Base-by-base conservation (phyloP, 2,329 filamentous ascomycete genomes). In the Myrmaecium sp. region DNA sequence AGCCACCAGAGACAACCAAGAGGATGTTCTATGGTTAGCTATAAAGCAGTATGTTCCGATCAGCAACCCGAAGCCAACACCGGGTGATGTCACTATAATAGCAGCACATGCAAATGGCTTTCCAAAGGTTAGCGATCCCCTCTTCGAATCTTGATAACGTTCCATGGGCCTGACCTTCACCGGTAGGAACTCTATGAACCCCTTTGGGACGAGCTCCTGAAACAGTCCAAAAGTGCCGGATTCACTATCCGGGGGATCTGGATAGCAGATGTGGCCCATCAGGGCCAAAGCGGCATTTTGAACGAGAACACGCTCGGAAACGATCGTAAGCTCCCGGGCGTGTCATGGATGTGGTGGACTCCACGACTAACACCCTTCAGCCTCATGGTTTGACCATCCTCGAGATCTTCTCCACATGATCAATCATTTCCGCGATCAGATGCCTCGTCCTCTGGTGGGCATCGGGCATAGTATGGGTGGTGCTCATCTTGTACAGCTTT, bases 71-170 rank as follows among this genome's bases (percentile, higher is more conserved):
- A 51, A 57, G 14, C 76, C 81, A 0, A 61, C 69, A 34, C 66
- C 70, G 1, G 79, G 80, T 17, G 80, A 89, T 49, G 58, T 94
- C 6, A 94, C 82, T 12, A 73, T 95, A 31, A 71, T 95, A 29
- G 82, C 68, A 7, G 75, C 76, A 4, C 84, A 94, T 54, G 86
- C 82, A 26, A 94, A 94, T 56, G 86, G 76, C 7, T 93, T 94
- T 38, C 78, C 81, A 7, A 95, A 94, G 64, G 79, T 79, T 49
- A 6, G 8, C 9, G 3, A 6, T 8, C 2, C 5, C 21, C 25
- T 2, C 20, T 4, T 7, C 14, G 6, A 13, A 6, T 13, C 26
- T 18, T 6, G 18, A 26, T n/a, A 12, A 16, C 11, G 14, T 23
- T 11, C 5, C 14, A 19, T 7, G 28, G 25, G 17, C 4, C 9